These are phyloP conservation scores for Dendrocalamus sinicus DNA, from an alignment of 176 grass and related monocot species.

Conservation along the genomic window DNA sequence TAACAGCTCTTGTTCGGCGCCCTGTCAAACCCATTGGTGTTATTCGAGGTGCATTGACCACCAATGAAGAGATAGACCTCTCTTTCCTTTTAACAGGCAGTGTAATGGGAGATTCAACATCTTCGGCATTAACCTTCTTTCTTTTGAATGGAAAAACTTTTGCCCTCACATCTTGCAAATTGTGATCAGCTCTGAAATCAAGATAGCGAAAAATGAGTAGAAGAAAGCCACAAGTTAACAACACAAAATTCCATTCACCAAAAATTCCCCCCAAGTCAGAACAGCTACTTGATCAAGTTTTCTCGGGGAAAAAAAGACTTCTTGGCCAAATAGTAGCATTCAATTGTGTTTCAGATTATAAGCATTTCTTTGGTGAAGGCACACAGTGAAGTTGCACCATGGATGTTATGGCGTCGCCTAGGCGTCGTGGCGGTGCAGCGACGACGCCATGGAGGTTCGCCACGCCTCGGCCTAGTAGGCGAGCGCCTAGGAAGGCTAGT, in stretches of 20 bases:
- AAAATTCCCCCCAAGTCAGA: neutral
- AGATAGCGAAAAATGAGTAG: slow-evolving; percentile 29
- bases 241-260: slow-evolving; percentile 15
- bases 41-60: slow-evolving; percentile 73
- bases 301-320: neutral
- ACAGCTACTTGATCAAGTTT: slow-evolving; percentile 32
- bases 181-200: slow-evolving; percentile 79
- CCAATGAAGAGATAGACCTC: slow-evolving; percentile 75
- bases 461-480: too few relatives aligned
- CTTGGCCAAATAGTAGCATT: slow-evolving; percentile 22
- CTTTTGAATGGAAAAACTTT: slow-evolving; percentile 84
- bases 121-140: slow-evolving; percentile 63
- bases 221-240: neutral
- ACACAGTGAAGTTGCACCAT: neutral
- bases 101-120: slow-evolving; percentile 51
- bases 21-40: slow-evolving; percentile 57
- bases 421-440: too few relatives aligned
- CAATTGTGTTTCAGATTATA: slow-evolving; percentile 18
- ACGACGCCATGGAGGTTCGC: too few relatives aligned
- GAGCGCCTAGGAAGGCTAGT: too few relatives aligned
- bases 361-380: slow-evolving; percentile 12
- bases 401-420: too few relatives aligned
- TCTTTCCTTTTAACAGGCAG: slow-evolving; percentile 69
- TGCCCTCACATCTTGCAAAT: slow-evolving; percentile 75
- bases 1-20: slow-evolving; percentile 68